A percentile compares a stretch with the other conserved stretches of the same genome.
Conservation (phyloP, 2,329 filamentous ascomycete species). For the Cytospora schulzeri region DNA sequence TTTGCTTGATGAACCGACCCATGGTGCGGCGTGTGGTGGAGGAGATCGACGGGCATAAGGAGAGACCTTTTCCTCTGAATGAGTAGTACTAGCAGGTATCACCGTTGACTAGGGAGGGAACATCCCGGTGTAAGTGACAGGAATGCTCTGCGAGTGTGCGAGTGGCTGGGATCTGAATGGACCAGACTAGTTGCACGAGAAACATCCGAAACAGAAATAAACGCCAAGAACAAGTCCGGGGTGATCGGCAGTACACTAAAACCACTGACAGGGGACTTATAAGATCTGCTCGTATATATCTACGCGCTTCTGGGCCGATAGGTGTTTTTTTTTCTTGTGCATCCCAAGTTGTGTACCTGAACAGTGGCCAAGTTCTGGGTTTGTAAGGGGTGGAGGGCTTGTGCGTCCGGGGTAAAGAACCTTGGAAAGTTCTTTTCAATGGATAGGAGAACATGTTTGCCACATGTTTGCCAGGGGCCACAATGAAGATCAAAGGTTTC, state of each 20-base stretch:
- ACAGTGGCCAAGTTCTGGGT: not conserved
- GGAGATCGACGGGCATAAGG: not conserved
- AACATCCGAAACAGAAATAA: slow-evolving; percentile 16
- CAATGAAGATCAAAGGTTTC: not conserved
- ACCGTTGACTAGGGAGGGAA: not conserved
- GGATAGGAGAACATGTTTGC: not conserved
- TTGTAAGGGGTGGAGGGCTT: too few relatives aligned
- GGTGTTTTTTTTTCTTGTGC: not conserved
- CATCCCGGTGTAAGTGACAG: not conserved
- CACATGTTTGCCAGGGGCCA: too few relatives aligned
- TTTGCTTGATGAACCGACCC: not conserved
- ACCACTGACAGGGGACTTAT: slow-evolving; percentile 8
- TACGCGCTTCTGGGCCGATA: not conserved
- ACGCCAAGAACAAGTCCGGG: slow-evolving; percentile 19
- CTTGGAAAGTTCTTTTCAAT: too few relatives aligned
- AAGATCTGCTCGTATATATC: slow-evolving; percentile 18
- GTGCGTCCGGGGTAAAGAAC: not conserved
- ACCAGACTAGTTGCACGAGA: slow-evolving; percentile 8
- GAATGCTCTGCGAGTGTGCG: slow-evolving; percentile 7
- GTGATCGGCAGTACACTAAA: slow-evolving; percentile 15
- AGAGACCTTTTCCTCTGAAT: too few relatives aligned
- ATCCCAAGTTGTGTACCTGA: not conserved
- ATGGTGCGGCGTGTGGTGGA: too few relatives aligned
- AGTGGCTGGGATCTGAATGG: slow-evolving; percentile 16
- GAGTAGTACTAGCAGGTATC: too few relatives aligned